Evolutionary conservation across 768 basidiomycete genomes (phyloP), one percentile per base, ranked within the genome.

Genomic region (Filobasidium wieringae): DNA sequence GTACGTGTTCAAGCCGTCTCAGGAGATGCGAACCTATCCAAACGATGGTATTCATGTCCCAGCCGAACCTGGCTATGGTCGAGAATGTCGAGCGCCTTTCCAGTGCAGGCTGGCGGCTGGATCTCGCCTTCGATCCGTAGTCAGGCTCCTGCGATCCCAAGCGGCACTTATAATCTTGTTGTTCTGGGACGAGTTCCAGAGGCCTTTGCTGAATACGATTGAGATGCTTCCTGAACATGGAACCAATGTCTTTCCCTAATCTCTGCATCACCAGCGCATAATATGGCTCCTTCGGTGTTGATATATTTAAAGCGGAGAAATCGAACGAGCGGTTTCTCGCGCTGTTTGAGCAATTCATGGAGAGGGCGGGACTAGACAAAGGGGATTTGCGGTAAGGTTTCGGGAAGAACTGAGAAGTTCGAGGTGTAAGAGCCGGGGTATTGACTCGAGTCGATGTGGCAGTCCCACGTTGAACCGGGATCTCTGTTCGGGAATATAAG

Each of bases 201-300:
- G 19, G 14, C 19, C 15, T 19, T 11, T 47, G 14, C 43, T 43
- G 11, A 8, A 12, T 4, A 12, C 24, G 43, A 17, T 26, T 39
- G 29, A 57, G 19, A 19, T 57, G 56, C 11, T 39, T 33, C 11
- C 59, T 32, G 31, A 60, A 60, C 5, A 56, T 19, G 0, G 43
- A 51, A 9, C 52, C 59, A 1, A 60, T 26, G 29, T 60, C 52
- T 2, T 51, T 43, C 0, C 59, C 59, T 14, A 60, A 40, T 7
- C 59, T 53, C 30, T 56, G 53, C 53, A 60, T 60, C 6, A 60
- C 59, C 43, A 60, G 37, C 14, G 59, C 59, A 33, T 56, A 39
- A 22, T 60, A 56, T 24, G 26, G 39, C 27, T 52, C 51, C 19
- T 27, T 27, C 26, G 14, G 53, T 40, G 17, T 17, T 36, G 2